These are phyloP conservation scores for Phytophthora chlamydospora DNA, from an alignment of 352 stramenopile genomes.

Conservation along the genomic window DNA sequence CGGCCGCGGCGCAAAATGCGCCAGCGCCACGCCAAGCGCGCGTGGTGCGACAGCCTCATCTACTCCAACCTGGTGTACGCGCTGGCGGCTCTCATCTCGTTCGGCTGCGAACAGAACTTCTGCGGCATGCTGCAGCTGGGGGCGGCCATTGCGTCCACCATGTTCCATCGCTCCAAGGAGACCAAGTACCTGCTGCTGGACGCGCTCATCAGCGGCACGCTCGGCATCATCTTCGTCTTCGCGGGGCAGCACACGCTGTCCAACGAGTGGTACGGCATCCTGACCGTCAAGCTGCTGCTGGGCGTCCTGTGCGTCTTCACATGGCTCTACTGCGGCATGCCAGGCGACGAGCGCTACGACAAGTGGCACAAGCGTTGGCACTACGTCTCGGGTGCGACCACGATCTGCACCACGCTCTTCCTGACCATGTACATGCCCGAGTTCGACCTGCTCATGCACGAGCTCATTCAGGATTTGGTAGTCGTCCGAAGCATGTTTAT, in stretches of 20 bases:
- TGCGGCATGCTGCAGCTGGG: constrained; percentile 75
- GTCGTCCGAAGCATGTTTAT: constrained; percentile 55
- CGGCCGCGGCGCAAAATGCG: constrained; percentile 55
- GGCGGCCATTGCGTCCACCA: constrained; percentile 68
- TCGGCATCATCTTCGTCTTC: constrained; percentile 74
- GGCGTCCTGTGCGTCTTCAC: constrained; percentile 70
- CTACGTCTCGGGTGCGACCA: constrained; percentile 81
- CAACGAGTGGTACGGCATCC: constrained; percentile 82
- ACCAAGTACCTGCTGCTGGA: constrained; percentile 84
- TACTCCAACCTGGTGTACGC: constrained; percentile 85
- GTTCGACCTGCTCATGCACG: constrained; percentile 81
- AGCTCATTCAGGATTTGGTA: constrained; percentile 69
- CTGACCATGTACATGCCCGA: constrained; percentile 77
- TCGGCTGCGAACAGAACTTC: constrained; percentile 75
- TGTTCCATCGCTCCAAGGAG: constrained; percentile 86
- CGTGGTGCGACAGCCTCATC: constrained; percentile 81
- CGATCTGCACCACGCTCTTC: constrained; percentile 76
- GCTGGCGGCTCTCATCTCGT: constrained; percentile 69
- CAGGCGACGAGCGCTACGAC: constrained; percentile 75
- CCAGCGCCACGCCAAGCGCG: constrained; percentile 49
- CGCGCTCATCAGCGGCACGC: constrained; percentile 76
- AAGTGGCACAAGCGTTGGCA: constrained; percentile 85
- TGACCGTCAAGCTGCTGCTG: constrained; percentile 66
- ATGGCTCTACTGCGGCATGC: constrained; percentile 84
- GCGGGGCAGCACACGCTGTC: constrained; percentile 65